Evolutionary conservation across 192 early-diverging fungal species (phyloP).

Genomic region (Obelidium mucronatum): DNA sequence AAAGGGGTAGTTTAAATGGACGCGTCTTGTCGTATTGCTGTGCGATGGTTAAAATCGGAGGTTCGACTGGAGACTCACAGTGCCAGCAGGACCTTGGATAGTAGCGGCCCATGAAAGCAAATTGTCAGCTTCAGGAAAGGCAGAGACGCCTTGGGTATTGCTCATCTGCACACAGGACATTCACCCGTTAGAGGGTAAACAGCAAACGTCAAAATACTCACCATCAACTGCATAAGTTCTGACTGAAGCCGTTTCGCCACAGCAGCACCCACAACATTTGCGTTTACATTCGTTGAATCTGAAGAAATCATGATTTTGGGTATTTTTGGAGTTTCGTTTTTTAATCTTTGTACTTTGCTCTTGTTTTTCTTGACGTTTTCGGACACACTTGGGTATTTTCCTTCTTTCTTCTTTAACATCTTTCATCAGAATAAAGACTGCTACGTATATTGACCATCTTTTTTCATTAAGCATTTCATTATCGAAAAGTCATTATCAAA

Average conservation of each 20-base stretch:
- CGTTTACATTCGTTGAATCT: background rate
- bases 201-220: background rate
- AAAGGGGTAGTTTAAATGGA: too few species aligned
- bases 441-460: too few species aligned
- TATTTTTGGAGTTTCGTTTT: background rate
- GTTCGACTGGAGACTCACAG: constrained; percentile 36
- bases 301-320: constrained; percentile 6
- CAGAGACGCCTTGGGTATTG: constrained; percentile 65
- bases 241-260: constrained; percentile 44
- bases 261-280: background rate
- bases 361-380: too few species aligned
- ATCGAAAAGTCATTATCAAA: background rate
- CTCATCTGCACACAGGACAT: constrained; percentile 54
- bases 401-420: background rate
- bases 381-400: background rate
- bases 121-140: constrained; percentile 72
- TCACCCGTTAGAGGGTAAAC: background rate
- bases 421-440: too few species aligned
- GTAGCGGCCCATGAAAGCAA: constrained; percentile 60
- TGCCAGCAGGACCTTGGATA: constrained; percentile 53
- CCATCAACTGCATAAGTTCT: constrained; percentile 46
- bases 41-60: too few species aligned
- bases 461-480: constrained; percentile 7
- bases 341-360: too few species aligned
- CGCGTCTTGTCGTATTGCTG: too few species aligned